phyloP scores from a whole-genome alignment of 73 alveolate species.

The Symbiodinium pilosum region DNA sequence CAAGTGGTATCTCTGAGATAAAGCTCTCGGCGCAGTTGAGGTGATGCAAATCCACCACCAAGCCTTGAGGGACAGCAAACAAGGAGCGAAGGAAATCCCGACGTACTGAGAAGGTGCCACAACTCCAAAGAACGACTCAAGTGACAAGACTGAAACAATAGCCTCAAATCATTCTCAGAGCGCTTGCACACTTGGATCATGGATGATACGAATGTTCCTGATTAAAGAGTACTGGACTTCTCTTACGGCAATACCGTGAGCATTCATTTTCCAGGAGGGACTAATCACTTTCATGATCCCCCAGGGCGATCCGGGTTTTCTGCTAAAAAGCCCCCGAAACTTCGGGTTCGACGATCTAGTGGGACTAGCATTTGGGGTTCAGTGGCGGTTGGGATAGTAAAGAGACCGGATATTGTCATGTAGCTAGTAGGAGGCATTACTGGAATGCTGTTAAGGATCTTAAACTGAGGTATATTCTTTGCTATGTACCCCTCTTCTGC shows the following conservation, averaged over 20 bases:
- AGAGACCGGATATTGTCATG: neutral
- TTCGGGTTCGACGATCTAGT: neutral
- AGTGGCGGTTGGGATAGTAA: neutral
- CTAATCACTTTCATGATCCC: no score
- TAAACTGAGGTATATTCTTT: no score
- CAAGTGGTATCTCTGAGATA: slow-evolving; percentile 29
- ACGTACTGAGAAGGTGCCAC: neutral
- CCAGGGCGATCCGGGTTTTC: no score
- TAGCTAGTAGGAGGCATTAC: neutral
- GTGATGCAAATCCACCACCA: neutral
- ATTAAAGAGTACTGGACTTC: no score
- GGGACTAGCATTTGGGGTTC: neutral
- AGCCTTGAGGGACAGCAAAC: neutral
- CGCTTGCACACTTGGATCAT: neutral
- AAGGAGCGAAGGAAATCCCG: neutral
- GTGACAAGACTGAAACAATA: neutral
- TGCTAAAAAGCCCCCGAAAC: no score
- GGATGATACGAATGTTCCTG: neutral
- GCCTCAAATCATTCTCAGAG: neutral
- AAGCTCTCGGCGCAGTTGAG: neutral
- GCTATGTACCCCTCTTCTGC: no score
- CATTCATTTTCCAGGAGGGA: no score
- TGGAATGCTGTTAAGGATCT: neutral
- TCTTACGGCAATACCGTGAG: no score
- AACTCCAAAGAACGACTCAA: neutral